Conservation (phyloP, 352 stramenopile species). For the Blastocystis sp. region DNA sequence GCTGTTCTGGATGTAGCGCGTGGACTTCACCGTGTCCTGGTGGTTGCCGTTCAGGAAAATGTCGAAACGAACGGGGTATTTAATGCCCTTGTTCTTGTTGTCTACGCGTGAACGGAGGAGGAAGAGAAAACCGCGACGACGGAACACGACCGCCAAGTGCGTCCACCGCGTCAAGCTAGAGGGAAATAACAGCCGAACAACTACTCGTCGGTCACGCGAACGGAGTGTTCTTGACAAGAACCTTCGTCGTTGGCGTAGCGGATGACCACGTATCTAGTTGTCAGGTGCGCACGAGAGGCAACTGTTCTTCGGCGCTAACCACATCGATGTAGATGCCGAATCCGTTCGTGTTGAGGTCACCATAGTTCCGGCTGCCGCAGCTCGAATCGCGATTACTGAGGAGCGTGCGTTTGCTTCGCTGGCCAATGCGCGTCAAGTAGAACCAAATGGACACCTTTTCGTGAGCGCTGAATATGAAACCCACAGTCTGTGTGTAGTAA, state of each 20-base stretch:
- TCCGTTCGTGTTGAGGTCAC: constrained; percentile 28
- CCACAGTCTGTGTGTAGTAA: constrained; percentile 34
- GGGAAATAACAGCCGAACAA: not conserved
- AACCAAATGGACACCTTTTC: constrained; percentile 35
- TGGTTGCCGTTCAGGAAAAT: constrained; percentile 28
- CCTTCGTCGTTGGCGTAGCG: constrained; percentile 10
- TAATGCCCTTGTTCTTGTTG: not conserved
- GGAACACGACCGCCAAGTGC: constrained; percentile 37
- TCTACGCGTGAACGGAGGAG: not conserved
- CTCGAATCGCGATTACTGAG: constrained; percentile 23
- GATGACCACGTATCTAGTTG: constrained; percentile 12
- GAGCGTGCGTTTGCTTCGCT: constrained; percentile 8
- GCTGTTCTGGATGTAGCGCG: constrained; percentile 1
- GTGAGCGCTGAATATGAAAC: not conserved
- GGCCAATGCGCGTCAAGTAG: not conserved
- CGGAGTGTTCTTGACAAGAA: not conserved
- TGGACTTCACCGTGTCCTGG: not conserved
- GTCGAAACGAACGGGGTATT: not conserved
- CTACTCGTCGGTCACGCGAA: not conserved
- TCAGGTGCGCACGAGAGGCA: not conserved
- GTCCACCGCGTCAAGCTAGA: constrained; percentile 11
- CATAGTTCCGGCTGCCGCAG: not conserved
- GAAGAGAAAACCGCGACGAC: not conserved
- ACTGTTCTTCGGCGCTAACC: constrained; percentile 10
- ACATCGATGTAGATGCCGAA: constrained; percentile 47